These are phyloP conservation scores for Rhododendron simsii DNA, from an alignment of 148 eudicot genomes.

Conservation along the genomic window DNA sequence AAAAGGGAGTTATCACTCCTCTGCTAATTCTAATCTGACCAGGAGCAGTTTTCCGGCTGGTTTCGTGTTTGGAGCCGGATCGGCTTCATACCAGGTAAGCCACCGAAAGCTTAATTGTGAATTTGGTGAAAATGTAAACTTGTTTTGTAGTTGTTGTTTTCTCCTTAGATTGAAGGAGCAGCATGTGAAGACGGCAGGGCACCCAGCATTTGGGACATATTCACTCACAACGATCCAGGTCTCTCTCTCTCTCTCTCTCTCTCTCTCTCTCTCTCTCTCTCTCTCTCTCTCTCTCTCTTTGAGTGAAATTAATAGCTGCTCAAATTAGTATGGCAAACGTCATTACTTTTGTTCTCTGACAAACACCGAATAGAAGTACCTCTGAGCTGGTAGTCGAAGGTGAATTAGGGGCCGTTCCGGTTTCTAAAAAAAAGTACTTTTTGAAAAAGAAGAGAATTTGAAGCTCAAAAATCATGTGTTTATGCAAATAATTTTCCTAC, in stretches of 20 bases:
- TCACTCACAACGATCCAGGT: constrained; percentile 28
- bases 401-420: no score
- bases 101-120: neutral
- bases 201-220: constrained; percentile 24
- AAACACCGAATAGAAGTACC: no score
- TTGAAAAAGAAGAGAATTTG: no score
- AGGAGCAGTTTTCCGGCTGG: constrained; percentile 5
- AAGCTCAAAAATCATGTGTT: no score
- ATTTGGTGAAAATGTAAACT: neutral
- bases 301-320: neutral
- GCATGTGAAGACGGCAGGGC: constrained; percentile 16
- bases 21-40: neutral
- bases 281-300: neutral
- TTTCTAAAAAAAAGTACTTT: no score
- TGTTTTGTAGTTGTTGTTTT: neutral
- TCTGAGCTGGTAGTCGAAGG: no score
- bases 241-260: neutral
- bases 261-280: neutral
- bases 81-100: constrained; percentile 1
- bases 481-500: no score
- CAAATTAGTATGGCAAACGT: neutral
- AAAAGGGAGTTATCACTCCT: neutral
- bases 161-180: constrained; percentile 20
- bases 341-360: neutral
- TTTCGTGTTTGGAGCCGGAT: neutral